Conservation (phyloP, 441 rosid genomes). For the Aquilaria agallochum region DNA sequence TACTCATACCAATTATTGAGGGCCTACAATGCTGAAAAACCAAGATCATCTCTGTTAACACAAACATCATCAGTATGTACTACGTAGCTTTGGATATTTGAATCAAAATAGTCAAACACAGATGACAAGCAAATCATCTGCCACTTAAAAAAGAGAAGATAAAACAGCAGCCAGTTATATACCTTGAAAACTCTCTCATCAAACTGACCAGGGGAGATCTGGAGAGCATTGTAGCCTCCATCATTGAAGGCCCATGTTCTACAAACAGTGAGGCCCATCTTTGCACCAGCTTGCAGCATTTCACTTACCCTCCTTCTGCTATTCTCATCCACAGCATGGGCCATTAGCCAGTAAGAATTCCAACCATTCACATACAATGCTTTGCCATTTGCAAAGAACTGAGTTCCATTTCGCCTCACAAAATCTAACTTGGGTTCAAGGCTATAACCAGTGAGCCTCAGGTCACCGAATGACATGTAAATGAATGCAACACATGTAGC, state of each 20-base stretch:
- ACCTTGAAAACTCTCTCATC: slow-evolving; percentile 92
- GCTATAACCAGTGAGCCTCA: slow-evolving; percentile 29
- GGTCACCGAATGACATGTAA: slow-evolving; percentile 75
- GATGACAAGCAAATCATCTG: too few relatives aligned
- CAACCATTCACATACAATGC: slow-evolving; percentile 74
- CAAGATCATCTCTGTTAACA: too few relatives aligned
- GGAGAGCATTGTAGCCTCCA: slow-evolving; percentile 88
- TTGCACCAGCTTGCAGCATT: slow-evolving; percentile 77
- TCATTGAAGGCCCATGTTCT: slow-evolving; percentile 98
- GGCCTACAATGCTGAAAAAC: too few relatives aligned
- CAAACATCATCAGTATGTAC: too few relatives aligned
- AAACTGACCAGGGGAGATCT: slow-evolving; percentile 85
- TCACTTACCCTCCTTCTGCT: slow-evolving; percentile 57
- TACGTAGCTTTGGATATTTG: too few relatives aligned
- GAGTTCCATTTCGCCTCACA: slow-evolving; percentile 72
- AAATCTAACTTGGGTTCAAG: slow-evolving; percentile 38
- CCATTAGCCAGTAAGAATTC: slow-evolving; percentile 99
- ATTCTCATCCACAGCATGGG: slow-evolving; percentile 67
- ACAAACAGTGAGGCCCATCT: slow-evolving; percentile 94
- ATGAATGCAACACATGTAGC: slow-evolving; percentile 67
- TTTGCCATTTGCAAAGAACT: slow-evolving; percentile 61
- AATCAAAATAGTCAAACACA: too few relatives aligned
- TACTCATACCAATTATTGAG: too few relatives aligned
- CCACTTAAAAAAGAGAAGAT: too few relatives aligned
- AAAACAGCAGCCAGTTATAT: slow-evolving; percentile 8